These are phyloP conservation scores for Coemansia sp. DNA, from an alignment of 192 early-diverging fungal species.

Conservation along the genomic window DNA sequence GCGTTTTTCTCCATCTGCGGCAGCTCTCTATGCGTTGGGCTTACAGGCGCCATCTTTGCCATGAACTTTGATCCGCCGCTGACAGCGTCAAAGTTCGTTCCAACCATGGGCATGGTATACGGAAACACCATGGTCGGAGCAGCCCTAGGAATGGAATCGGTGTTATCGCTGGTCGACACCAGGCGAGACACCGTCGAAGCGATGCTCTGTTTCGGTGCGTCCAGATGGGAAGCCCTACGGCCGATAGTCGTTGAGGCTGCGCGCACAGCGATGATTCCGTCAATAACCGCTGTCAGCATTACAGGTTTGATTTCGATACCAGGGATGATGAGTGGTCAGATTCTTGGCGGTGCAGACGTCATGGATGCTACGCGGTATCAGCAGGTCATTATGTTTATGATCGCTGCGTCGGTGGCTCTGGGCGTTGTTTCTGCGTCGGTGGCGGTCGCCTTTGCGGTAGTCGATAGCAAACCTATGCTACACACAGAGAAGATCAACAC, in stretches of 20 bases:
- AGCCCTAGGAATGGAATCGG: slow-evolving; percentile 64
- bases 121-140: slow-evolving; percentile 79
- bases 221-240: slow-evolving; percentile 80
- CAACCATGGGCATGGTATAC: slow-evolving; percentile 82
- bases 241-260: slow-evolving; percentile 76
- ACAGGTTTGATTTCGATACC: slow-evolving; percentile 88
- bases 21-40: slow-evolving; percentile 24
- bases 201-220: slow-evolving; percentile 75
- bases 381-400: slow-evolving; percentile 87
- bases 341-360: slow-evolving; percentile 79
- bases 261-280: slow-evolving; percentile 75
- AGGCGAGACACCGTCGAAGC: slow-evolving; percentile 55
- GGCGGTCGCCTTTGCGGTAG: slow-evolving; percentile 31
- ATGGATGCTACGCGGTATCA: slow-evolving; percentile 81
- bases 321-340: slow-evolving; percentile 88
- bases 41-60: slow-evolving; percentile 58
- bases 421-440: slow-evolving; percentile 55
- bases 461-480: slow-evolving; percentile 38
- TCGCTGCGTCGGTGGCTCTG: slow-evolving; percentile 69
- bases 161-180: slow-evolving; percentile 61
- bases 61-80: slow-evolving; percentile 71
- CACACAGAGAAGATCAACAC: slow-evolving; percentile 27
- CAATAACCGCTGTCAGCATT: slow-evolving; percentile 76
- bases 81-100: slow-evolving; percentile 75
- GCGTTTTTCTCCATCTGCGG: slow-evolving; percentile 55